These are phyloP conservation scores for Vigna mungo DNA, from an alignment of 306 rosid genomes.

Conservation along the genomic window DNA sequence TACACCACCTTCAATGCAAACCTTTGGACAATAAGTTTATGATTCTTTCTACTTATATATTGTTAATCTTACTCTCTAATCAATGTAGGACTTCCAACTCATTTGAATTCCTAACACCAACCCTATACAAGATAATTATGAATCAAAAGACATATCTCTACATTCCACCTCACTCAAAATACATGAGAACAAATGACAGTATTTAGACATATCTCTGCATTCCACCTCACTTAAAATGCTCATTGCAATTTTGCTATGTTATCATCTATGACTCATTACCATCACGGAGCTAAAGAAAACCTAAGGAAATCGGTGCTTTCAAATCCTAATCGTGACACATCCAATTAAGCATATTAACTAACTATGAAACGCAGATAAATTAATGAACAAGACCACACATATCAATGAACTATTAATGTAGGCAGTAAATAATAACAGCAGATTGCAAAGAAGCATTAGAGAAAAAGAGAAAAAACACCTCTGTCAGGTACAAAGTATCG, in stretches of 20 bases:
- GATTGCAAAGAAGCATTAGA: not conserved
- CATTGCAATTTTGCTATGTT: not conserved
- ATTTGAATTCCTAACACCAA: no score
- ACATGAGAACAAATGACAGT: no score
- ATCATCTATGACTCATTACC: not conserved
- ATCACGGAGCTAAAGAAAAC: conserved; percentile 1
- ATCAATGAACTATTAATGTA: not conserved
- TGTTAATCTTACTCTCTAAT: no score
- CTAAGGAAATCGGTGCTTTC: not conserved
- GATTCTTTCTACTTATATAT: no score
- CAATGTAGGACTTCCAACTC: no score
- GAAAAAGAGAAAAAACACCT: not conserved
- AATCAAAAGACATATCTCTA: no score
- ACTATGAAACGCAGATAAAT: not conserved
- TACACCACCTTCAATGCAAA: no score
- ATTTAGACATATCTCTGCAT: not conserved
- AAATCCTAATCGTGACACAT: not conserved
- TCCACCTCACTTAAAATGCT: not conserved
- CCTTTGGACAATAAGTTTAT: no score
- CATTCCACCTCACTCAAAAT: no score
- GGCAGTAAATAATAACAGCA: not conserved
- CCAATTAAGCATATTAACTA: not conserved
- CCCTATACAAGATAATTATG: no score
- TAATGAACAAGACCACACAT: not conserved
- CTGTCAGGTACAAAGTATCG: not conserved